Base-by-base conservation (phyloP, 768 basidiomycete genomes). In the Phaffia tasmanica region DNA sequence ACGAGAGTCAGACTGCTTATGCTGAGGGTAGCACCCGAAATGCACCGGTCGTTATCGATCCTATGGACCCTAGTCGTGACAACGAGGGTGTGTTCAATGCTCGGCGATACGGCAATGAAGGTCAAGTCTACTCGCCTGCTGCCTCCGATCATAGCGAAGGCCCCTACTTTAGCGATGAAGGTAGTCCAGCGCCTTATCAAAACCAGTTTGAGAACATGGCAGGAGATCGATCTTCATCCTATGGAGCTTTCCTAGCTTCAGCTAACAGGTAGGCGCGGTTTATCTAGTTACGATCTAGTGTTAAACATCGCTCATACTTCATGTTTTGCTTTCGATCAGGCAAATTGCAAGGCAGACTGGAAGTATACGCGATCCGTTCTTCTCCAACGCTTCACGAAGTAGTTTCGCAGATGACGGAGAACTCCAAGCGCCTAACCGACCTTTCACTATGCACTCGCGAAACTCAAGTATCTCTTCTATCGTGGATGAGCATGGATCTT, bases 401-500 rank as follows among this genome's bases (percentile, higher is more conserved):
- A 64, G 63, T 57, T 15, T 69, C 14, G 67, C 30, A 49, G 62
- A 59, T 56, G 67, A 64, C 57, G 63, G 67, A 4, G 56, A 62
- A n/a, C 35, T 32, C 7, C 16, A 46, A 35, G 78, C 83, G 8
- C 89, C 89, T 14, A 79, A 76, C 46, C 81, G 82, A 68, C 89
- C 90, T 0, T 93, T 94, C 76, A 88, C 88, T 60, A 71, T 79
- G n/a, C 88, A 90, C 74, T 88, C 87, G 51, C 82, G 90, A 23
- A 55, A 1, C 83, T 86, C 25, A 89, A 93, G 72, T 90, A 92
- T 94, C 66, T 84, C 87, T 14, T 86, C 88, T 2, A 90, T 94
- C 60, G 86, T 90, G 29, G 89, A 92, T 70, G 91, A 94, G 72
- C 94, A 94, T 79, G 80, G 81, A 0, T 87, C 87, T 69, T 91